phyloP scores from a whole-genome alignment of 2,329 filamentous ascomycete species.

The Reticulascus tulasneorum region DNA sequence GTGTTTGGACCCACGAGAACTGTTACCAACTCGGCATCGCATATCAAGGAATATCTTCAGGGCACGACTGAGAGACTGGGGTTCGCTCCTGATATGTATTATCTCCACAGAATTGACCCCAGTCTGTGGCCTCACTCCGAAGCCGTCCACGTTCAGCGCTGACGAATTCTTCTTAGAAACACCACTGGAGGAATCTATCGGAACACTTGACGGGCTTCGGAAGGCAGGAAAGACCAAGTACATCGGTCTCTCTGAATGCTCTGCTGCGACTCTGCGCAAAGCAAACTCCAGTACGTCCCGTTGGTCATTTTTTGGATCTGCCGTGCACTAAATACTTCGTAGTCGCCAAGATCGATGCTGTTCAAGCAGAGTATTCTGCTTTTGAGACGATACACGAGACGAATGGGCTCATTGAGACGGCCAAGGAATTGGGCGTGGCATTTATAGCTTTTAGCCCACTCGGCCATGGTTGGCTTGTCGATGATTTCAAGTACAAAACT shows the following conservation, averaged over 20 bases:
- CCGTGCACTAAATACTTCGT: neutral
- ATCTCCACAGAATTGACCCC: slow-evolving; percentile 40
- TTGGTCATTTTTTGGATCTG: neutral
- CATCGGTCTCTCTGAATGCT: slow-evolving; percentile 44
- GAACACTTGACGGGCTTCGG: slow-evolving; percentile 40
- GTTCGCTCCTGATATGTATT: slow-evolving; percentile 41
- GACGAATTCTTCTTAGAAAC: slow-evolving; percentile 23
- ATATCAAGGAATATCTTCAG: slow-evolving; percentile 45
- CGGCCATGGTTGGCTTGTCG: slow-evolving; percentile 43
- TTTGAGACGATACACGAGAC: slow-evolving; percentile 19
- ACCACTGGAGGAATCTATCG: slow-evolving; percentile 42
- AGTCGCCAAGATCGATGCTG: slow-evolving; percentile 43
- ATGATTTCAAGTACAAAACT: slow-evolving; percentile 35
- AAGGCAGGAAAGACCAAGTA: slow-evolving; percentile 43
- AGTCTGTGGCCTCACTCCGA: slow-evolving; percentile 22
- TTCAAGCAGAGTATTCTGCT: slow-evolving; percentile 41
- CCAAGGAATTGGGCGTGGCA: slow-evolving; percentile 34
- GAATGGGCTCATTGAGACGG: slow-evolving; percentile 33
- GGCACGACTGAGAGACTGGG: slow-evolving; percentile 45
- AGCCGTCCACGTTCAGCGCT: neutral
- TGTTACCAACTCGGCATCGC: slow-evolving; percentile 39
- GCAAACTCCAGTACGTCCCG: slow-evolving; percentile 34
- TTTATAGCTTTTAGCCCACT: slow-evolving; percentile 43
- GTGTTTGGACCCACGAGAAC: slow-evolving; percentile 18
- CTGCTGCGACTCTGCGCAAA: slow-evolving; percentile 37